These are phyloP conservation scores for Thecaphora thlaspeos DNA, from an alignment of 1,284 basidiomycete species.

Conservation along the genomic window DNA sequence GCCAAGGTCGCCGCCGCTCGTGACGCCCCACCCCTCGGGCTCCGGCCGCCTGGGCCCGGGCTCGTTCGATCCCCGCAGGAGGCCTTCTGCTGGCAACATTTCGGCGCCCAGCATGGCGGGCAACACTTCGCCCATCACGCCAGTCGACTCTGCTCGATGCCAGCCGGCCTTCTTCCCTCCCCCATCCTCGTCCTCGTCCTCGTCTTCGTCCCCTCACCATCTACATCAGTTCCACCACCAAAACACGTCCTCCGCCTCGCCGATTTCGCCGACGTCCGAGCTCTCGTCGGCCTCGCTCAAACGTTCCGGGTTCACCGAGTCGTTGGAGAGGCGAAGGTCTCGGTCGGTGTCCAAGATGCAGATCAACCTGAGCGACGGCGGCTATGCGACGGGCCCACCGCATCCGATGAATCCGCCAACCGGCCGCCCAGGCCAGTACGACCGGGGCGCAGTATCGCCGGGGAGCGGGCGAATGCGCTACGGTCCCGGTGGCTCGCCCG, in stretches of 20 bases:
- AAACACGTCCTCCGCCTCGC: slow-evolving; percentile 17
- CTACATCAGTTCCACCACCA: slow-evolving; percentile 5
- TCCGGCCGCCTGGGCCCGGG: slow-evolving; percentile 13
- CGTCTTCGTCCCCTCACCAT: too few species aligned
- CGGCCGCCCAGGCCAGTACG: neutral
- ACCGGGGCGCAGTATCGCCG: slow-evolving; percentile 2
- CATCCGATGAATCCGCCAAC: too few species aligned
- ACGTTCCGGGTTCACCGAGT: slow-evolving; percentile 32
- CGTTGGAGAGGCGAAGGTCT: slow-evolving; percentile 23
- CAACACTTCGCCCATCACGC: slow-evolving; percentile 4
- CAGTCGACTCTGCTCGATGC: slow-evolving; percentile 8
- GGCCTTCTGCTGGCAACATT: slow-evolving; percentile 10
- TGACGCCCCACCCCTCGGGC: too few species aligned
- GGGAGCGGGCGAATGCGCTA: slow-evolving; percentile 19
- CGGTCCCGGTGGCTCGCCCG: slow-evolving; percentile 23
- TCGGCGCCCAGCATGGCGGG: neutral
- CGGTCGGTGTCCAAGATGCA: slow-evolving; percentile 16
- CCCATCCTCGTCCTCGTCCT: slow-evolving; percentile 7
- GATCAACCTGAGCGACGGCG: neutral
- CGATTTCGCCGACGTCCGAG: slow-evolving; percentile 4
- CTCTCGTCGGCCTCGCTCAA: slow-evolving; percentile 4
- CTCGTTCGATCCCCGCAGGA: slow-evolving; percentile 27
- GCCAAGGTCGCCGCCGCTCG: too few species aligned
- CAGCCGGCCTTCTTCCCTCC: slow-evolving; percentile 25
- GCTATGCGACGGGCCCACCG: neutral